A percentile compares a stretch with the other conserved stretches of the same genome.
Conservation (phyloP, 2,329 filamentous ascomycete genomes). For the Drechslerella coelobrocha region DNA sequence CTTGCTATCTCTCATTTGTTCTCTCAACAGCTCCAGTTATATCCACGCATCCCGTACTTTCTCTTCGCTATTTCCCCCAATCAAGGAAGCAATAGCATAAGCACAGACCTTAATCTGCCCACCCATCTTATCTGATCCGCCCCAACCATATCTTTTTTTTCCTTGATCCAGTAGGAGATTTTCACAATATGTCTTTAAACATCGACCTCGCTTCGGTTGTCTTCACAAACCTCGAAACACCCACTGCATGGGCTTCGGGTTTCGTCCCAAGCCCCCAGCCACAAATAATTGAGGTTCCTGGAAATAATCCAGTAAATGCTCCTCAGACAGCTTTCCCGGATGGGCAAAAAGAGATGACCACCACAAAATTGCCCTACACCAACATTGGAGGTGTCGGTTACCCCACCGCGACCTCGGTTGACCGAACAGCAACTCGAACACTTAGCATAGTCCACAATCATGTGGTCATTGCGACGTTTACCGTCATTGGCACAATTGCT, state of each 20-base stretch:
- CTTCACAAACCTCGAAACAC: conserved; percentile 23
- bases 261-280: not conserved
- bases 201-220: conserved; percentile 18
- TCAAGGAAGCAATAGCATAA: too few relatives aligned
- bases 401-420: not conserved
- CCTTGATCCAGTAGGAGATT: not conserved
- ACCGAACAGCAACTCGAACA: conserved; percentile 14
- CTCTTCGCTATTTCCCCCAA: too few relatives aligned
- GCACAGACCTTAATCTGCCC: too few relatives aligned
- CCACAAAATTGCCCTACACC: not conserved
- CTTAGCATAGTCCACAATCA: conserved; percentile 22
- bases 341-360: not conserved
- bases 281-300: not conserved
- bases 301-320: not conserved
- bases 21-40: not conserved
- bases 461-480: conserved; percentile 36
- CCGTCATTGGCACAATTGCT: conserved; percentile 9
- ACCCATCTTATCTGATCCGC: not conserved
- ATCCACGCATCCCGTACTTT: too few relatives aligned
- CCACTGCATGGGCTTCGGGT: conserved; percentile 10
- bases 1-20: not conserved
- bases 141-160: not conserved
- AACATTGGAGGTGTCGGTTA: not conserved
- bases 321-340: not conserved
- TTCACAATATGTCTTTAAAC: conserved; percentile 5